Evolutionary conservation across 2,329 filamentous ascomycete genomes (phyloP).

Genomic region (Geosmithia putterillii): DNA sequence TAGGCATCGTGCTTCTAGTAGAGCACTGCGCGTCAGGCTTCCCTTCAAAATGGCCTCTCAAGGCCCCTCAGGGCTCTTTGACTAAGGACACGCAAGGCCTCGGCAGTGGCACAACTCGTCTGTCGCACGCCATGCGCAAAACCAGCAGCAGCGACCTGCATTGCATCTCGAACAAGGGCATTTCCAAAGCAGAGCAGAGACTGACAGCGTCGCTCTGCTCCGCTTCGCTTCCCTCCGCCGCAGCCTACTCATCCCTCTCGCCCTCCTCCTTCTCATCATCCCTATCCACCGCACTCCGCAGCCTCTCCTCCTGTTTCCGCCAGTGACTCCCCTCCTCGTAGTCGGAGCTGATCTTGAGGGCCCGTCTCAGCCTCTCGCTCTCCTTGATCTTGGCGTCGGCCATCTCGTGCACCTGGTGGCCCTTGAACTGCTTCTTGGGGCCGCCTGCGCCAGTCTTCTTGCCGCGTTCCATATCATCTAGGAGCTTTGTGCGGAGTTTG

Average conservation of each 20-base stretch:
- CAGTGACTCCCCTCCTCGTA: slow-evolving; percentile 82
- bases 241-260: slow-evolving; percentile 9
- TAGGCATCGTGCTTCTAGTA: too few species aligned
- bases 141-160: too few species aligned
- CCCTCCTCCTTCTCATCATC: slow-evolving; percentile 27
- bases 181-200: too few species aligned
- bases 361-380: slow-evolving; percentile 75
- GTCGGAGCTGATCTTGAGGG: slow-evolving; percentile 74
- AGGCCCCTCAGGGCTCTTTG: too few species aligned
- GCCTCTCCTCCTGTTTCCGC: slow-evolving; percentile 67
- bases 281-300: slow-evolving; percentile 30
- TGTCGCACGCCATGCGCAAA: too few species aligned
- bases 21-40: too few species aligned
- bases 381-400: slow-evolving; percentile 94
- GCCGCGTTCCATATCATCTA: slow-evolving; percentile 22
- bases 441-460: slow-evolving; percentile 14
- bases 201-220: not conserved
- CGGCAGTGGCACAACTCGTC: too few species aligned
- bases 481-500: slow-evolving; percentile 26
- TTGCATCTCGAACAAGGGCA: too few species aligned
- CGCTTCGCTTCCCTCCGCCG: not conserved
- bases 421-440: slow-evolving; percentile 54
- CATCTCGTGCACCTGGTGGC: slow-evolving; percentile 90
- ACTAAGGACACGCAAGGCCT: too few species aligned
- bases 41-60: too few species aligned